Conservation (phyloP, 2,329 filamentous ascomycete genomes). For the Fusarium sp. region DNA sequence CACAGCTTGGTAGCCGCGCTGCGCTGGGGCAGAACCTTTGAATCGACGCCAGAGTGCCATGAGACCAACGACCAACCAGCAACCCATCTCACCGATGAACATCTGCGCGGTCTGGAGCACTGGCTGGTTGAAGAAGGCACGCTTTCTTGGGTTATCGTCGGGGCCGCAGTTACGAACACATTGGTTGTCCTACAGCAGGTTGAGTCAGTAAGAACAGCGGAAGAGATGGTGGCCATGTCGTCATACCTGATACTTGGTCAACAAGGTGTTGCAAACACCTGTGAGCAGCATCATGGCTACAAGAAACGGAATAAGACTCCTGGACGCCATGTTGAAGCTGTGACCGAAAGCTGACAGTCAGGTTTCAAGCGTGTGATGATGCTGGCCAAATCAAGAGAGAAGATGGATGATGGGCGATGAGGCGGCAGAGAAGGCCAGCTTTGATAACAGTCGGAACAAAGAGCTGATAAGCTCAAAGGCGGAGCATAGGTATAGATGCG, state of each 20-base stretch:
- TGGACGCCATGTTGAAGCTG: constrained; percentile 71
- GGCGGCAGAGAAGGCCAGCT: constrained; percentile 1
- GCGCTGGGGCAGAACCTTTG: constrained; percentile 57
- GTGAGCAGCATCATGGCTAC: constrained; percentile 97
- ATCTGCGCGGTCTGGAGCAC: constrained; percentile 97
- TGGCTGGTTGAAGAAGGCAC: constrained; percentile 87
- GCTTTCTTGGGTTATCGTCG: constrained; percentile 72
- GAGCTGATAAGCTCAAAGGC: constrained; percentile 38
- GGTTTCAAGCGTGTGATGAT: constrained; percentile 16
- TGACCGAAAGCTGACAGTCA: constrained; percentile 6
- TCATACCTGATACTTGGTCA: constrained; percentile 93
- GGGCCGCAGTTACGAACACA: constrained; percentile 89
- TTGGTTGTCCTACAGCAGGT: constrained; percentile 81
- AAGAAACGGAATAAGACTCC: constrained; percentile 81
- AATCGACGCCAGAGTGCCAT: constrained; percentile 75
- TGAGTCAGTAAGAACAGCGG: constrained; percentile 12
- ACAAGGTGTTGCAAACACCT: constrained; percentile 94
- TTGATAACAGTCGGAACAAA: constrained; percentile 37
- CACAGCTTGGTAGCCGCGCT: constrained; percentile 75
- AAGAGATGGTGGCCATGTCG: constrained; percentile 14
- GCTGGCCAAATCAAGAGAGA: constrained; percentile 7
- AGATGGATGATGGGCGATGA: constrained; percentile 13
- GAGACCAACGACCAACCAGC: constrained; percentile 87
- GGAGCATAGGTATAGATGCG: constrained; percentile 21
- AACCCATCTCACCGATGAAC: constrained; percentile 97